Base-by-base conservation (phyloP, 177 flowering plant genomes). In the Vitis hybrid region DNA sequence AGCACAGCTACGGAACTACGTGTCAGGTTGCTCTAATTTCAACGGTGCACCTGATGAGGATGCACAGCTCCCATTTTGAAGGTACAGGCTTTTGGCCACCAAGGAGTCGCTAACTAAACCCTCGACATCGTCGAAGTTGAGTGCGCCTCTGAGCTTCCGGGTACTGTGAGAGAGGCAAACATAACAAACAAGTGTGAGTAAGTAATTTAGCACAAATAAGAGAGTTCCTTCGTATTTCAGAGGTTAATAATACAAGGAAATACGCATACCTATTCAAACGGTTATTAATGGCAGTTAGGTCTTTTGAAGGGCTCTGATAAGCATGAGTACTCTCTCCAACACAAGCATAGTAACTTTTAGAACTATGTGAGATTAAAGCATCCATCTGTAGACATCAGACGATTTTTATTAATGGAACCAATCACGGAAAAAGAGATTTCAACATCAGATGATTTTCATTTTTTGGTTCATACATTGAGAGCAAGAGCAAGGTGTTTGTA, bases 241-340 rank as follows among this genome's bases (percentile, higher is more conserved):
- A 46, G 8, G 6, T 12, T 48, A 10, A 32, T 8, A 15, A 24
- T 24, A 27, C 4, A 27, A 27, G 21, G 4, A 68, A 68, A 9
- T n/a, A 70, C 52, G 52, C 74, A 49, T 89, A 90, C 97, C 97
- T 78, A 68, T 93, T 96, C 82, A 96, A 80, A 60, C 88, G 98
- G 78, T 87, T 86, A 68, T 95, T 95, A 65, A 93, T 93, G 75
- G 85, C 96, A 8, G 90, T 83, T 48, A 95, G 78, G 67, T 95
- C 99, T 76, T 95, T 95, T 56, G 99, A 95, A 67, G 99, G 99
- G 82, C 99, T 95, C 72, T 93, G 97, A 61, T 86, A 93, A 18
- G 98, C 99, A 83, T 85, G 97, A 27, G 97, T 95, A 74, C 99
- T 93, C 85, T 96, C 99, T 66, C 99, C 98, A 51, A 96, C 98